Conservation (phyloP, 2,329 filamentous ascomycete genomes). For the Aspergillus luchuensis region DNA sequence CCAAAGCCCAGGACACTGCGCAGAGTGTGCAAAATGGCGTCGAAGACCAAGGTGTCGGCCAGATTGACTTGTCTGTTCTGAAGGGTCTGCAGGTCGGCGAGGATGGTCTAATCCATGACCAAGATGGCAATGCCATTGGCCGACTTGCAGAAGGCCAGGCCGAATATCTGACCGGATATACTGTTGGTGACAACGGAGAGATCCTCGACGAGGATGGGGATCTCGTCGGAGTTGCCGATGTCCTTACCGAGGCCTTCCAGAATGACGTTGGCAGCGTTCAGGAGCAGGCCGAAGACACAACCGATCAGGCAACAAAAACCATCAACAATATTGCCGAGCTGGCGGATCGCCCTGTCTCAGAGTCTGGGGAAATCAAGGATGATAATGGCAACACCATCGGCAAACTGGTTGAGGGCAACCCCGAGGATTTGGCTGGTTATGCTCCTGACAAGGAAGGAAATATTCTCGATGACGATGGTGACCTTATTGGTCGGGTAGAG, state of each 20-base stretch:
- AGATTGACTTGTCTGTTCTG: constrained; percentile 37
- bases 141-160: constrained; percentile 43
- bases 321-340: background rate
- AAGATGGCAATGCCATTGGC: constrained; percentile 40
- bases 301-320: background rate
- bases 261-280: background rate
- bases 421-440: constrained; percentile 44
- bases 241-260: constrained; percentile 27
- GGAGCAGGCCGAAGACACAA: background rate
- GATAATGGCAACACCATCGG: constrained; percentile 28
- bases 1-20: constrained; percentile 23
- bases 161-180: constrained; percentile 43
- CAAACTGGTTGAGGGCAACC: constrained; percentile 43
- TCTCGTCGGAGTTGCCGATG: constrained; percentile 42
- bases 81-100: constrained; percentile 46
- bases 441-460: constrained; percentile 42
- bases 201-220: constrained; percentile 38
- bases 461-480: constrained; percentile 36
- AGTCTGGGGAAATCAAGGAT: background rate
- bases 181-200: constrained; percentile 41
- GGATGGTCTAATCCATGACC: constrained; percentile 39
- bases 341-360: background rate
- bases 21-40: constrained; percentile 10
- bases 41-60: background rate
- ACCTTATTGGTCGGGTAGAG: constrained; percentile 42